Base-by-base conservation (phyloP, 2,329 filamentous ascomycete species). In the Aspergillus pseudotamarii region DNA sequence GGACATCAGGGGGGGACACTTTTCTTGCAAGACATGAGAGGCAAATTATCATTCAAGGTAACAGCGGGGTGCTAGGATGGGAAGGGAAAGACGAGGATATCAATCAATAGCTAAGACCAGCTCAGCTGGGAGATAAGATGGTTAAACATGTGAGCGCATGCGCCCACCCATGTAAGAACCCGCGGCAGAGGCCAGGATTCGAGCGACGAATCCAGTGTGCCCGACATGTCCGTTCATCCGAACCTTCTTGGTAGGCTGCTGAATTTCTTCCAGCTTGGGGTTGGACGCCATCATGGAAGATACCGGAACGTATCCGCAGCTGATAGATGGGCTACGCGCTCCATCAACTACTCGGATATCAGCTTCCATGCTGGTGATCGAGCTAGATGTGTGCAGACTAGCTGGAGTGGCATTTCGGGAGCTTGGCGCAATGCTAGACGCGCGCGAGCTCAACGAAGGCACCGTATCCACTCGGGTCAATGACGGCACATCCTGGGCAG, bases 361-460 rank as follows among this genome's bases (percentile, higher is more conserved):
- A 9, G 77, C 75, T 21, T 78, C 75, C 34, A 69, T 69, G 9
- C 71, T 71, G n/a, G 69, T 69, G 26, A 76, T 77, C 0, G 76
- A 79, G 64, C 73, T 73, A 4, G 78, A 74, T 3, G 77, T 77
- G 67, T 76, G 78, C 53, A 80, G 72, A 60, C 76, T 81, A 43
- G 77, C 76, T 0, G 80, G 80, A 1, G 80, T 82, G 43, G 56
- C 67, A 53, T 78, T 79, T 19, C 79, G 76, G 16, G 76, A 78
- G 63, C 79, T 81, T 21, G 80, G 77, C 8, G 80, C 76, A 14
- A 78, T 60, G 56, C 80, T 82, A 26, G 80, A 82, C 1, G 80
- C 80, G 34, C 79, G 76, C 34, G 80, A 82, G 69, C 75, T 76
- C 34, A 79, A 68, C 5, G 78, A 79, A 60, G 73, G 78, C 46